A percentile compares a stretch with the other conserved stretches of the same genome.
Evolutionary conservation across 164 flowering plant species (phyloP).

Genomic region (Piper longum): DNA sequence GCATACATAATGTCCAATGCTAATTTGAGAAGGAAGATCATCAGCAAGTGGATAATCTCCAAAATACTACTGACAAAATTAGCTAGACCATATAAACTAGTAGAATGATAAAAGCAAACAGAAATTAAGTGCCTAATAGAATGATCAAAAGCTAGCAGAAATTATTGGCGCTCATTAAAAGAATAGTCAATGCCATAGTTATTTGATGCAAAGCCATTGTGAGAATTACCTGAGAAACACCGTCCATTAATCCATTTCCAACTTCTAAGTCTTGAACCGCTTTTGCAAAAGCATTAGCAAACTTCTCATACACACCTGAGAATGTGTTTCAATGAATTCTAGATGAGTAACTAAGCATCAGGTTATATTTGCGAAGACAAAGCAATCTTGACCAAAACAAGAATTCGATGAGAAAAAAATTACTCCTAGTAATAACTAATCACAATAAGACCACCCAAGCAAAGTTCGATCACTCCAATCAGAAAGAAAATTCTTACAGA

Average conservation of each 20-base stretch:
- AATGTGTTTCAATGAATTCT: background rate
- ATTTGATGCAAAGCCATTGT: background rate
- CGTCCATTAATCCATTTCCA: constrained; percentile 84
- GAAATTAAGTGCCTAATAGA: too few relatives aligned
- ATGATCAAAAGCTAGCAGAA: background rate
- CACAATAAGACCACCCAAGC: background rate
- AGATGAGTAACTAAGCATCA: background rate
- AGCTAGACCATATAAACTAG: too few relatives aligned
- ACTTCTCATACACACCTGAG: constrained; percentile 85
- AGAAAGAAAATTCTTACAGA: too few relatives aligned
- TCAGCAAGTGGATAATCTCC: too few relatives aligned
- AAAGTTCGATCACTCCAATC: background rate
- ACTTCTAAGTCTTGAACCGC: constrained; percentile 78
- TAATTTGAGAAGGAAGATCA: too few relatives aligned
- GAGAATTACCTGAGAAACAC: constrained; percentile 58
- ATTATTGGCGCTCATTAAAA: background rate
- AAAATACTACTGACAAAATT: too few relatives aligned
- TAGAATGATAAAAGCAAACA: background rate
- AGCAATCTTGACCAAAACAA: background rate
- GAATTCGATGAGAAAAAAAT: background rate
- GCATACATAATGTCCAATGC: background rate
- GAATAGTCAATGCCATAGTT: background rate
- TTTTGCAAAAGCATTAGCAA: constrained; percentile 54
- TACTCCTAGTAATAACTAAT: background rate
- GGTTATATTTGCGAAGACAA: background rate